Evolutionary conservation across 441 rosid genomes (phyloP).

Genomic region (Croton setiger): DNA sequence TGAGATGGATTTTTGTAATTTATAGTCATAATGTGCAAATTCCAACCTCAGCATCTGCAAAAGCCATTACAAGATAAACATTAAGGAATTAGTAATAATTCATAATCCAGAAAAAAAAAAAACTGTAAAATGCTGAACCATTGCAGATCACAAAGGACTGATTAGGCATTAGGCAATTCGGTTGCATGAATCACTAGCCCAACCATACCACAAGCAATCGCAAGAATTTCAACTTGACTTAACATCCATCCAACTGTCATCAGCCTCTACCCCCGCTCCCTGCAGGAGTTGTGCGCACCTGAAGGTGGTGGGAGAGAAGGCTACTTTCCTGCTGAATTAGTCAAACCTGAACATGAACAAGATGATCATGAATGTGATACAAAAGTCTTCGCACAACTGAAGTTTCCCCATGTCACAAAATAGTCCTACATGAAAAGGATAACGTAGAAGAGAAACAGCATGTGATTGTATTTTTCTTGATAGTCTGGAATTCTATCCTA

Average conservation of each 20-base stretch:
- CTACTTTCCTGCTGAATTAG: slow-evolving; percentile 1
- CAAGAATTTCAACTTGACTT: slow-evolving; percentile 8
- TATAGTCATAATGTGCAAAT: slow-evolving; percentile 82
- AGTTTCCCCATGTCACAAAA: background rate
- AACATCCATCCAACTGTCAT: slow-evolving; percentile 9
- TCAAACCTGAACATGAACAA: slow-evolving; percentile 9
- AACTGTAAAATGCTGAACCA: background rate
- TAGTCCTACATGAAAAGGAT: background rate
- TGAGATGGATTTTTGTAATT: slow-evolving; percentile 55
- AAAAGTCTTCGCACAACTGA: background rate
- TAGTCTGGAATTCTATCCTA: background rate
- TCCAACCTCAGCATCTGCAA: slow-evolving; percentile 69
- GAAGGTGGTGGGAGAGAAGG: slow-evolving; percentile 9
- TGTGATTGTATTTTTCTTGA: background rate
- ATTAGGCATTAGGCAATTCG: slow-evolving; percentile 1
- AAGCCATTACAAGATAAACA: slow-evolving; percentile 7
- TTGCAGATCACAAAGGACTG: slow-evolving; percentile 1
- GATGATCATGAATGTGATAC: slow-evolving; percentile 3
- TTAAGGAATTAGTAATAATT: background rate
- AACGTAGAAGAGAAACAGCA: background rate
- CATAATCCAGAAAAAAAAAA: background rate
- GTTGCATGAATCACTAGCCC: slow-evolving; percentile 6
- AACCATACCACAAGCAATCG: slow-evolving; percentile 8
- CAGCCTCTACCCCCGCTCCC: slow-evolving; percentile 7
- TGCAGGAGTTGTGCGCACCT: slow-evolving; percentile 11